These are phyloP conservation scores for Aaosphaeria arxii DNA, from an alignment of 2,329 filamentous ascomycete genomes.

Conservation along the genomic window DNA sequence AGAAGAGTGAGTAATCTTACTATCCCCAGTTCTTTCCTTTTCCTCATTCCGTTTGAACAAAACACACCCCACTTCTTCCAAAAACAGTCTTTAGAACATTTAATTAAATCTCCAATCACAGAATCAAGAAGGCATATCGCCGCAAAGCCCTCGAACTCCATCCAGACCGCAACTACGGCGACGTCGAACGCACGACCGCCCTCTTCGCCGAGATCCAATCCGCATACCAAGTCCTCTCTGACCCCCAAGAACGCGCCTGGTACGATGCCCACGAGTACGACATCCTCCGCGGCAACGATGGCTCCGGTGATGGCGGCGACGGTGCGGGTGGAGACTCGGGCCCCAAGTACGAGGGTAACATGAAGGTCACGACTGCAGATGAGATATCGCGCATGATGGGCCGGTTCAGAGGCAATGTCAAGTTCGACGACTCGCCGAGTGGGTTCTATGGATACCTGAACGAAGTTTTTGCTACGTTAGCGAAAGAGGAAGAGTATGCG, in stretches of 20 bases:
- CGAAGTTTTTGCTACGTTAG: constrained; percentile 75
- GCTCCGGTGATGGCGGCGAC: constrained; percentile 29
- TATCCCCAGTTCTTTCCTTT: not conserved
- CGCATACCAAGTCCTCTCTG: constrained; percentile 93
- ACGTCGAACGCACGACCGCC: constrained; percentile 77
- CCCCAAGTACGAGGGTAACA: constrained; percentile 63
- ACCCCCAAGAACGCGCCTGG: constrained; percentile 94
- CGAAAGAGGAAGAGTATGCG: constrained; percentile 74
- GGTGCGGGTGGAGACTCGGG: constrained; percentile 27
- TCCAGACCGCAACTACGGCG: constrained; percentile 87
- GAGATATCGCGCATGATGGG: constrained; percentile 77
- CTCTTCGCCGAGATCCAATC: constrained; percentile 90
- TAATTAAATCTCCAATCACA: constrained; percentile 31
- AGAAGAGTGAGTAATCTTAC: constrained; percentile 63
- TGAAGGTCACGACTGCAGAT: constrained; percentile 73
- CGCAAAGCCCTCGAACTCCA: constrained; percentile 89
- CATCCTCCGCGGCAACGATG: constrained; percentile 69
- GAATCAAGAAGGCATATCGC: constrained; percentile 91
- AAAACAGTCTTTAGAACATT: not conserved
- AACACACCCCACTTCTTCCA: not conserved
- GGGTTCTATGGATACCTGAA: constrained; percentile 84
- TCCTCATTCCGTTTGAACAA: not conserved
- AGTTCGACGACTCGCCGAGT: constrained; percentile 73
- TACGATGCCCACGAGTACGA: constrained; percentile 92
- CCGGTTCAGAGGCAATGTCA: constrained; percentile 73